Percentiles rank a stretch among this genome's conserved stretches.
phyloP scores from a whole-genome alignment of 2,329 filamentous ascomycete genomes.

The Colletotrichum plurivorum region DNA sequence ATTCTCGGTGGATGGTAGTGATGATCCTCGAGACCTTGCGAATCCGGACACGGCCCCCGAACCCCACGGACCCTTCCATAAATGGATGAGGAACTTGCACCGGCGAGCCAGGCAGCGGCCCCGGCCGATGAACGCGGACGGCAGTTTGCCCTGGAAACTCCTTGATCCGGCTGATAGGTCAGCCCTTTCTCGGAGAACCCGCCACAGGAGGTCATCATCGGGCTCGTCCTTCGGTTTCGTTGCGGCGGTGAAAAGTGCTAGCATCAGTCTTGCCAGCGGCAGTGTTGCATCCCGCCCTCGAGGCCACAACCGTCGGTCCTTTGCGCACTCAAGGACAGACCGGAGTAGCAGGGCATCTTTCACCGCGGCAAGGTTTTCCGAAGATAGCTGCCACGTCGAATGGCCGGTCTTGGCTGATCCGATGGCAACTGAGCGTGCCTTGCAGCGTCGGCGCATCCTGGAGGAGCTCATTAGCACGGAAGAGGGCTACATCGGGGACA shows the following conservation, averaged over 20 bases:
- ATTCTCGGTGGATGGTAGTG: constrained; percentile 45
- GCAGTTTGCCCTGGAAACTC: constrained; percentile 53
- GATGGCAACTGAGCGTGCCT: constrained; percentile 77
- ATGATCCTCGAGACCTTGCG: constrained; percentile 31
- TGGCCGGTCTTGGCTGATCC: constrained; percentile 71
- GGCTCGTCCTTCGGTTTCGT: constrained; percentile 85
- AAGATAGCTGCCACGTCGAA: constrained; percentile 75
- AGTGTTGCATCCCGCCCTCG: constrained; percentile 77
- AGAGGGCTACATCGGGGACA: constrained; percentile 87
- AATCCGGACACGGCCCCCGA: constrained; percentile 26
- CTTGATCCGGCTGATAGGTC: constrained; percentile 44
- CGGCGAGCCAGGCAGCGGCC: constrained; percentile 65
- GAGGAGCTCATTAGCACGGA: constrained; percentile 91
- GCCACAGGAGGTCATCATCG: constrained; percentile 74
- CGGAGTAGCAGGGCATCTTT: constrained; percentile 74
- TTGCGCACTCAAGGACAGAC: constrained; percentile 70
- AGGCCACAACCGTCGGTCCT: constrained; percentile 64
- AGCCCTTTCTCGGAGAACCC: constrained; percentile 46
- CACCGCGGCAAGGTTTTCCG: constrained; percentile 72
- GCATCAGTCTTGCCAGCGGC: constrained; percentile 80
- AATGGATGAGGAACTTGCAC: constrained; percentile 81
- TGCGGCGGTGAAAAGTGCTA: constrained; percentile 85
- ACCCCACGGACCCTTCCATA: constrained; percentile 70
- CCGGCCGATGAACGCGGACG: constrained; percentile 42
- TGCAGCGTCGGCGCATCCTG: constrained; percentile 83